Conservation (phyloP, 2,329 filamentous ascomycete species). For the Hypoxylon sp. region DNA sequence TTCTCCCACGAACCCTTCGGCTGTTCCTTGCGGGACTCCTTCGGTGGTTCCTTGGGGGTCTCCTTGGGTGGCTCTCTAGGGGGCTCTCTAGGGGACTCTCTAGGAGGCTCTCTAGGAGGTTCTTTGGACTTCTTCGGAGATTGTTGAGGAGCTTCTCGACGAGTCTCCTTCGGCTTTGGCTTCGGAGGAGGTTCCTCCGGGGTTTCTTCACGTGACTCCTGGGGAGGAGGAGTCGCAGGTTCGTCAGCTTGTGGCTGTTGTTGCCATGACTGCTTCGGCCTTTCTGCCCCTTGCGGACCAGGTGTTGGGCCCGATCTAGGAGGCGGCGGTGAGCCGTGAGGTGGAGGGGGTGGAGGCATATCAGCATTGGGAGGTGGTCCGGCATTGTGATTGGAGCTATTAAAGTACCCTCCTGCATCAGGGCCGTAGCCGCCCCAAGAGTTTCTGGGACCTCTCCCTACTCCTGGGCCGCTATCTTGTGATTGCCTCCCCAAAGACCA, state of each 20-base stretch:
- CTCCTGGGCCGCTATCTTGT: constrained; percentile 59
- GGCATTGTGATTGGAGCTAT: constrained; percentile 45
- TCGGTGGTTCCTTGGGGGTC: constrained; percentile 18
- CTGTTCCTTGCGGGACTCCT: constrained; percentile 30
- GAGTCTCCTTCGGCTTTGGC: constrained; percentile 7
- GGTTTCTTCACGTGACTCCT: constrained; percentile 14
- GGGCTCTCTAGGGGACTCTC: too few species aligned
- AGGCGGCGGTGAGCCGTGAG: constrained; percentile 54
- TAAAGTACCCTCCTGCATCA: constrained; percentile 45
- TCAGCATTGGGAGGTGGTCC: constrained; percentile 50
- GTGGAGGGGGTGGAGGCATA: constrained; percentile 57
- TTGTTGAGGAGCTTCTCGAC: constrained; percentile 2
- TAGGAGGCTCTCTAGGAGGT: constrained; percentile 1
- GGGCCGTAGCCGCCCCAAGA: constrained; percentile 48
- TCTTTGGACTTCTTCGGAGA: constrained; percentile 17
- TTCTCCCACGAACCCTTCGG: constrained; percentile 34
- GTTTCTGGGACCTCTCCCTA: constrained; percentile 42
- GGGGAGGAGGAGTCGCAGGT: constrained; percentile 25
- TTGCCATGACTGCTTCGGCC: constrained; percentile 59
- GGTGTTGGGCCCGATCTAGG: constrained; percentile 49
- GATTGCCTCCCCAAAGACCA: constrained; percentile 82
- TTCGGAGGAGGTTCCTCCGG: background rate
- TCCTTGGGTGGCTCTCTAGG: constrained; percentile 13
- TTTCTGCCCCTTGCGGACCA: constrained; percentile 49
- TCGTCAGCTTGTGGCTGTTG: constrained; percentile 48